phyloP scores from a whole-genome alignment of 768 basidiomycete species.

The Cantharellus anzutake region DNA sequence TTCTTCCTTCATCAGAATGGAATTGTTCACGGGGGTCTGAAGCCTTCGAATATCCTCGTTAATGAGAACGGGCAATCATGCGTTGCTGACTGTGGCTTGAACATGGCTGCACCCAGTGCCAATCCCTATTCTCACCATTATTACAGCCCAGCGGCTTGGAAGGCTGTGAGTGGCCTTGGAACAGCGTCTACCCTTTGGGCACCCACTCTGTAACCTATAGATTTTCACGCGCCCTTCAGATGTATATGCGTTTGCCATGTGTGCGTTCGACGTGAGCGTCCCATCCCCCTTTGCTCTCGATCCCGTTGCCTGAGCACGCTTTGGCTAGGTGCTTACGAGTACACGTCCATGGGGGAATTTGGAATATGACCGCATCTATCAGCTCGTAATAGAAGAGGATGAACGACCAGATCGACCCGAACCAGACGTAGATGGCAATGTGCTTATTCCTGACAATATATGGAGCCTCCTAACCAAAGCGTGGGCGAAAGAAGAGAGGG shows the following conservation, averaged over 20 bases:
- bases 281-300: background rate
- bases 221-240: background rate
- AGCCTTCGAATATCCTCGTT: constrained; percentile 5
- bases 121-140: constrained; percentile 2
- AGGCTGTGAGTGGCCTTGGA: background rate
- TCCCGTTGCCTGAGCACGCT: background rate
- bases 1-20: background rate
- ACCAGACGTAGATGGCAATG: background rate
- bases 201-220: background rate
- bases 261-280: background rate
- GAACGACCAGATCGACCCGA: constrained; percentile 6
- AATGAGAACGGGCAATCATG: constrained; percentile 1
- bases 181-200: background rate
- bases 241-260: background rate
- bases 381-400: constrained; percentile 3
- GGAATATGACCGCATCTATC: constrained; percentile 2
- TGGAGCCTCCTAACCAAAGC: constrained; percentile 1
- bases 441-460: background rate
- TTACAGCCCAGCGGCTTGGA: constrained; percentile 7
- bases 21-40: constrained; percentile 5
- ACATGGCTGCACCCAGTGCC: background rate
- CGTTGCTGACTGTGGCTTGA: constrained; percentile 4
- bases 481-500: background rate
- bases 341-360: constrained; percentile 3
- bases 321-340: background rate